Conservation (phyloP, 768 basidiomycete species). For the Cystobasidium tubakii region DNA sequence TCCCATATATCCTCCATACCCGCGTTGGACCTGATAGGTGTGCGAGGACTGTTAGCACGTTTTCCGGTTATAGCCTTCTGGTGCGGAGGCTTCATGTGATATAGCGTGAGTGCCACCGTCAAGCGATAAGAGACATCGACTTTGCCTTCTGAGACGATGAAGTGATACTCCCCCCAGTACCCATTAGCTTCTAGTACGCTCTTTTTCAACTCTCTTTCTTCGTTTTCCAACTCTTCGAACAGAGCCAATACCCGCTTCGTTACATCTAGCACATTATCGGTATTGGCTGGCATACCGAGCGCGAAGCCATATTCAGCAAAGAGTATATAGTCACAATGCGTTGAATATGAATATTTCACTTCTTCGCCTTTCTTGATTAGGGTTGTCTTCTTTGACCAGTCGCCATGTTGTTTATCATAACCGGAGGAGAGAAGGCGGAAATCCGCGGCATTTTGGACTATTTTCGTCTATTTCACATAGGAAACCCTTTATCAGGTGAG, state of each 20-base stretch:
- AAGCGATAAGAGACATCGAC: conserved; percentile 71
- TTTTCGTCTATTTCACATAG: conserved; percentile 47
- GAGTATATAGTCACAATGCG: conserved; percentile 67
- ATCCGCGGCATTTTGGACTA: conserved; percentile 54
- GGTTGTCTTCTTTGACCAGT: conserved; percentile 53
- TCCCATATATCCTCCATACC: not conserved
- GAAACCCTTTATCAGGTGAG: conserved; percentile 50
- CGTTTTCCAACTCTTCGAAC: conserved; percentile 50
- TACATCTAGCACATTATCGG: conserved; percentile 57
- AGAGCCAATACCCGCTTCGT: conserved; percentile 56
- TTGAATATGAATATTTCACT: conserved; percentile 70
- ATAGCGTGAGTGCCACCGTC: conserved; percentile 14
- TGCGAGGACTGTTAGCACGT: not conserved
- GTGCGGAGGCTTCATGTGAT: not conserved
- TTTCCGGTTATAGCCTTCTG: not conserved
- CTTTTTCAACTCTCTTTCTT: conserved; percentile 56
- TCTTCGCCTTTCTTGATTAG: conserved; percentile 58
- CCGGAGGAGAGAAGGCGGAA: conserved; percentile 50
- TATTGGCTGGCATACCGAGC: conserved; percentile 34
- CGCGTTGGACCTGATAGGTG: not conserved
- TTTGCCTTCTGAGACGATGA: conserved; percentile 8
- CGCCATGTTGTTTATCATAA: conserved; percentile 44
- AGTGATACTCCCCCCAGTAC: conserved; percentile 62
- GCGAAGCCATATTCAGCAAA: conserved; percentile 91
- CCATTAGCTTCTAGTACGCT: conserved; percentile 58